These are phyloP conservation scores for Alternaria longipes DNA, from an alignment of 2,329 filamentous ascomycete genomes.

Conservation along the genomic window DNA sequence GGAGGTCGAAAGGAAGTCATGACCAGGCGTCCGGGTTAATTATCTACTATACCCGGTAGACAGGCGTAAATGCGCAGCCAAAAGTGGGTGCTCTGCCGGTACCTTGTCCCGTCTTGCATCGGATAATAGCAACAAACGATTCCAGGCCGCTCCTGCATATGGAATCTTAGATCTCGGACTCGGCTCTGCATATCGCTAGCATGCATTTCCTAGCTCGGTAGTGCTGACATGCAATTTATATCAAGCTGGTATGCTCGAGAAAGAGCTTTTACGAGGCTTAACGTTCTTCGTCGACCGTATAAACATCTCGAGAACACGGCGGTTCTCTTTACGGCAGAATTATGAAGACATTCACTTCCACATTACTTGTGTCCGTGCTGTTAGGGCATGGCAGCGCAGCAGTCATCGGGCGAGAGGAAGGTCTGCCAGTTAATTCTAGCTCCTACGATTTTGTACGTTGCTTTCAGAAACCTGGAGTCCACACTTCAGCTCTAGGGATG, in stretches of 20 bases:
- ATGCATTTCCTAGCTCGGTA: conserved; percentile 6
- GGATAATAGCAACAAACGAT: conserved; percentile 10
- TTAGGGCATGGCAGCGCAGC: conserved; percentile 12
- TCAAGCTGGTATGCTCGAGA: not conserved
- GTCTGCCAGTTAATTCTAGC: not conserved
- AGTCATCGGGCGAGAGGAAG: not conserved
- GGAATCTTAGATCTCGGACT: conserved; percentile 3
- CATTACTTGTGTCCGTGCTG: conserved; percentile 12
- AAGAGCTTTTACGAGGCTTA: not conserved
- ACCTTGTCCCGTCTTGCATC: conserved; percentile 5
- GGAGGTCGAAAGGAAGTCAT: not conserved
- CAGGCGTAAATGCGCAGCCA: not conserved
- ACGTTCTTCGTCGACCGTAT: not conserved
- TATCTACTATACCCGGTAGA: not conserved
- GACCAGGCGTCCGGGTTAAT: not conserved
- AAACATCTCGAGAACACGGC: not conserved
- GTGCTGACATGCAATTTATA: conserved; percentile 1
- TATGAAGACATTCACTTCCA: conserved; percentile 16
- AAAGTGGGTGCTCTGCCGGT: not conserved
- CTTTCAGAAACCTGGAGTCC: not conserved
- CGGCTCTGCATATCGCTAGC: conserved; percentile 9
- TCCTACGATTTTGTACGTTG: conserved; percentile 17
- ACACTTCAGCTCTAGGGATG: not conserved
- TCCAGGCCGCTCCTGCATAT: conserved; percentile 3
- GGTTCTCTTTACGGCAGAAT: conserved; percentile 1